Conservation (phyloP, 2,329 filamentous ascomycete species). For the Pyricularia pennisetigena region DNA sequence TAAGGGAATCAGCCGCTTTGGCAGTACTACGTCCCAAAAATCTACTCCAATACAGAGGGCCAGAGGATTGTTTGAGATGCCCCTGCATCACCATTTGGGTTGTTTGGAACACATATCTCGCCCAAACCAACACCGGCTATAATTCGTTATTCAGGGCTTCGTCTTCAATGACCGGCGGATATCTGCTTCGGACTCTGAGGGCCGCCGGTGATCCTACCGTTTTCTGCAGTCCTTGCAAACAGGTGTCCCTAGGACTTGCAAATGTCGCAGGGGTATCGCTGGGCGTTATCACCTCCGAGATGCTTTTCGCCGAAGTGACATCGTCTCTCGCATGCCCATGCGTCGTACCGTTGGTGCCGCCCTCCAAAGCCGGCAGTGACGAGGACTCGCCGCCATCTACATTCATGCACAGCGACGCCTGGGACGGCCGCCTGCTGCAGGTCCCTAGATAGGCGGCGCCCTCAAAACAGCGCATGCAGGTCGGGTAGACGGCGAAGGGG, state of each 20-base stretch:
- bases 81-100: not conserved
- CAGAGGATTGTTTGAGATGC: not conserved
- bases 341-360: not conserved
- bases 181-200: not conserved
- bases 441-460: conserved; percentile 24
- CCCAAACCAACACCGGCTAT: not conserved
- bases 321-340: not conserved
- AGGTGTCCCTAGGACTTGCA: not conserved
- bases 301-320: not conserved
- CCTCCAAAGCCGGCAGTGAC: not conserved
- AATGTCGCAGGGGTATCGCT: not conserved
- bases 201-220: not conserved
- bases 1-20: not conserved
- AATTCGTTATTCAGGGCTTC: not conserved
- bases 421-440: not conserved
- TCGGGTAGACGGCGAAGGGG: conserved; percentile 27
- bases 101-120: not conserved
- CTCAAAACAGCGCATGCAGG: conserved; percentile 31
- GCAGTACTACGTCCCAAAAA: not conserved
- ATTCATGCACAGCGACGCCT: not conserved
- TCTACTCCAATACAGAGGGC: no score
- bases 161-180: not conserved
- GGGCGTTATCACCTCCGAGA: not conserved
- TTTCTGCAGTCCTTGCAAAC: not conserved
- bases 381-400: not conserved